Conservation (phyloP, 768 basidiomycete species). For the Lactarius sp. region DNA sequence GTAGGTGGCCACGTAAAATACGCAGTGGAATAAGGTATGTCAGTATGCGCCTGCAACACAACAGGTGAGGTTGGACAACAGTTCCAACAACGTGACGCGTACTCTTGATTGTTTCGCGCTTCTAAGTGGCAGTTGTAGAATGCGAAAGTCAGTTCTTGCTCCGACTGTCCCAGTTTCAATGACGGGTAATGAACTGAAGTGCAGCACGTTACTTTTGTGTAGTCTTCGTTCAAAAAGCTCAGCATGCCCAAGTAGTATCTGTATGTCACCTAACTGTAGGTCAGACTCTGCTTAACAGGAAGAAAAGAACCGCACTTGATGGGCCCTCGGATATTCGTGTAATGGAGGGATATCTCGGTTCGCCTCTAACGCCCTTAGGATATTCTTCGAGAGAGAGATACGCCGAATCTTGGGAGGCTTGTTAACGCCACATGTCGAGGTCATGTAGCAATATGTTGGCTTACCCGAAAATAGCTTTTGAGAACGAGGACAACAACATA, state of each 20-base stretch:
- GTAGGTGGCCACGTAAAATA: conserved; percentile 82
- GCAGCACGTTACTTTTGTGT: conserved; percentile 74
- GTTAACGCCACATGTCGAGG: not conserved
- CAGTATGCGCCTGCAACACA: conserved; percentile 66
- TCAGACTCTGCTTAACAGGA: conserved; percentile 21
- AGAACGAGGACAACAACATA: conserved; percentile 86
- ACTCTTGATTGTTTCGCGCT: conserved; percentile 81
- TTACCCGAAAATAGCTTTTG: conserved; percentile 90
- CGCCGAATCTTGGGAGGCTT: conserved; percentile 64
- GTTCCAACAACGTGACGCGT: conserved; percentile 29
- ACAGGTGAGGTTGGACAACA: conserved; percentile 5
- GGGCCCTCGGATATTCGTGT: conserved; percentile 69
- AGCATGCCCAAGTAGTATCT: conserved; percentile 94
- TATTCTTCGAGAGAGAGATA: conserved; percentile 88
- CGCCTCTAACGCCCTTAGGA: conserved; percentile 82
- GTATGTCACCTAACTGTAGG: conserved; percentile 70
- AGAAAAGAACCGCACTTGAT: conserved; percentile 54
- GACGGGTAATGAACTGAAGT: conserved; percentile 6
- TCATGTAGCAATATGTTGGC: conserved; percentile 29
- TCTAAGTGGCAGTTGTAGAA: conserved; percentile 76
- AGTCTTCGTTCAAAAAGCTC: conserved; percentile 90
- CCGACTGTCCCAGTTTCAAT: conserved; percentile 47
- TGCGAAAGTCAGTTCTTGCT: conserved; percentile 81
- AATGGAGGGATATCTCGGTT: conserved; percentile 82
- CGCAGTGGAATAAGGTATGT: conserved; percentile 88